These are phyloP conservation scores for Tylopilus rubrobrunneus DNA, from an alignment of 768 basidiomycete genomes.

Conservation along the genomic window DNA sequence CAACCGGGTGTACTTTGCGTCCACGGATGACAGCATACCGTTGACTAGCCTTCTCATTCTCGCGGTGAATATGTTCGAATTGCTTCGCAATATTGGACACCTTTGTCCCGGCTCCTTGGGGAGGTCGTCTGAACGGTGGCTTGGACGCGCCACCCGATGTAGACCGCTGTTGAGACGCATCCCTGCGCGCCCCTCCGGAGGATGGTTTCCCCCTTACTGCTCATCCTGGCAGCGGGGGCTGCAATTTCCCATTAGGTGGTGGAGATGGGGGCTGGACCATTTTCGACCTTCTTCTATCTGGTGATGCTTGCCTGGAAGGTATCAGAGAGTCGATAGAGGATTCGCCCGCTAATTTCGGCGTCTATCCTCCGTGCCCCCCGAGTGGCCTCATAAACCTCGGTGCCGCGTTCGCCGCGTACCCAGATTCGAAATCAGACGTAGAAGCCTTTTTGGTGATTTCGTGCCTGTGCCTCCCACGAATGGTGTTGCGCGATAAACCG, in stretches of 20 bases:
- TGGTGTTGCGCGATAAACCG: constrained; percentile 32
- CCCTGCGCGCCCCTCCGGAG: constrained; percentile 33
- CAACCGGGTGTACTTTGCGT: constrained; percentile 85
- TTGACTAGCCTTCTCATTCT: constrained; percentile 69
- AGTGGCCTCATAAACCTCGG: constrained; percentile 61
- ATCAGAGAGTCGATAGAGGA: constrained; percentile 51
- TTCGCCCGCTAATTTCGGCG: constrained; percentile 47
- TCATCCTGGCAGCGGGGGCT: constrained; percentile 30
- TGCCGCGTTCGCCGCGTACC: constrained; percentile 91
- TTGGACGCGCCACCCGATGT: constrained; percentile 38
- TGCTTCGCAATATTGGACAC: constrained; percentile 89
- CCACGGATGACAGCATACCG: constrained; percentile 85
- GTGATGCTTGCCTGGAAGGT: constrained; percentile 65
- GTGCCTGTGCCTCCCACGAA: constrained; percentile 47
- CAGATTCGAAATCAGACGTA: constrained; percentile 83
- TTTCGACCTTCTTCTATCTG: constrained; percentile 58
- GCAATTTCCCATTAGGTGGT: constrained; percentile 17
- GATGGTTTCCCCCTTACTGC: constrained; percentile 36
- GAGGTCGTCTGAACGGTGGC: constrained; percentile 52
- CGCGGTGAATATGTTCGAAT: constrained; percentile 79
- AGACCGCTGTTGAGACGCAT: constrained; percentile 40
- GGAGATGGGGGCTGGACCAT: constrained; percentile 34
- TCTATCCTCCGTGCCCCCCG: constrained; percentile 34
- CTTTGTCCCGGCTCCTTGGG: constrained; percentile 52
- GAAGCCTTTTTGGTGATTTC: constrained; percentile 51